Percentiles rank a stretch among this genome's conserved stretches.
Conservation (phyloP, 202 grass and related monocot species). For the Carex sylvatica region DNA sequence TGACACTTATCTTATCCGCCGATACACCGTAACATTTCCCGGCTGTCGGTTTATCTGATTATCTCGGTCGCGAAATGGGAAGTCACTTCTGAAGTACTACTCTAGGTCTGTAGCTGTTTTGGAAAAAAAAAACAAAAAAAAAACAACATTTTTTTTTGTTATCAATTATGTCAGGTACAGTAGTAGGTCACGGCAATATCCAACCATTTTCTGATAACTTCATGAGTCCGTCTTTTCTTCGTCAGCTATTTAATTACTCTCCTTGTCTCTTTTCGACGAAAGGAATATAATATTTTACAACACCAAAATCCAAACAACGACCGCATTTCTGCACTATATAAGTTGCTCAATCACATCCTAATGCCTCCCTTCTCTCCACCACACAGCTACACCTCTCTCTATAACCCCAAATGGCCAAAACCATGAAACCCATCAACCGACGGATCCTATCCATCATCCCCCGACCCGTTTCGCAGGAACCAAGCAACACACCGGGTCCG, state of each 20-base stretch:
- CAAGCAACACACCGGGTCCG: not conserved
- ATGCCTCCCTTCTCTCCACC: not conserved
- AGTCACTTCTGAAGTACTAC: no score
- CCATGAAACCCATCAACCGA: constrained; percentile 14
- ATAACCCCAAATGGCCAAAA: constrained; percentile 5
- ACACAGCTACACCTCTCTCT: not conserved
- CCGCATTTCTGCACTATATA: constrained; percentile 5
- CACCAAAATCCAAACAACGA: constrained; percentile 24
- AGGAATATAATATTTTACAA: not conserved
- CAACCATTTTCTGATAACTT: not conserved
- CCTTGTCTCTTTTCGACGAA: not conserved
- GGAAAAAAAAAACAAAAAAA: no score
- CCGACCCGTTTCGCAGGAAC: not conserved
- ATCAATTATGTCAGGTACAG: not conserved
- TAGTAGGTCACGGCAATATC: not conserved
- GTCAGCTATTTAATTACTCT: not conserved
- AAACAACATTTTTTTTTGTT: not conserved
- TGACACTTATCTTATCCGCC: no score
- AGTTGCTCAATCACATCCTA: constrained; percentile 4
- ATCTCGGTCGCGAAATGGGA: no score
- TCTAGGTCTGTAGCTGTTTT: no score
- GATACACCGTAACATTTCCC: no score
- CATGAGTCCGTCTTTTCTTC: constrained; percentile 11
- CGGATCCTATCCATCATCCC: not conserved
- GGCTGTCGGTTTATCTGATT: no score